Evolutionary conservation across 108 stramenopile genomes (phyloP).

Genomic region (Nitzschia palea): DNA sequence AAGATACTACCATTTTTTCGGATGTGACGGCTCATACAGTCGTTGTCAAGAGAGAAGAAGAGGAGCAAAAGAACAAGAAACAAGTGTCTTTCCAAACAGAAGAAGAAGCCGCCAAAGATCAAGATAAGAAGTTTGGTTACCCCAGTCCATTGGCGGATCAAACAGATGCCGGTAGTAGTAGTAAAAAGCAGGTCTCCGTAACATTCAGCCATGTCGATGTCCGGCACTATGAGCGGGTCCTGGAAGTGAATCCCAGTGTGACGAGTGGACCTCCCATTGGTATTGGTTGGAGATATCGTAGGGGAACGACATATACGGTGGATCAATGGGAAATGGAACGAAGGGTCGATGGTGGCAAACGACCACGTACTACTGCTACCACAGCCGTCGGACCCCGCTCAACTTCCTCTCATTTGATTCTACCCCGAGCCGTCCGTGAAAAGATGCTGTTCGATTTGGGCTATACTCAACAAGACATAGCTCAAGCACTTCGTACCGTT

Average conservation of each 20-base stretch:
- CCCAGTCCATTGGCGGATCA: too few species aligned
- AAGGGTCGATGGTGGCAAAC: not conserved
- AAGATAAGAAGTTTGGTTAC: too few species aligned
- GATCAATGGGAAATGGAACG: slow-evolving; percentile 36
- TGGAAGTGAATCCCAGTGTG: slow-evolving; percentile 61
- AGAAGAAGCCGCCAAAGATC: too few species aligned
- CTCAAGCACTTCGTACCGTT: slow-evolving; percentile 11
- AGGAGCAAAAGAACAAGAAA: not conserved
- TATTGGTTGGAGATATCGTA: slow-evolving; percentile 56
- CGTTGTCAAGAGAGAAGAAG: not conserved
- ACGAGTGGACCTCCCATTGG: slow-evolving; percentile 52
- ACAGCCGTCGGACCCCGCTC: not conserved
- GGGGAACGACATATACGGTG: slow-evolving; percentile 22
- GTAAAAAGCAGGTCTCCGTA: slow-evolving; percentile 14
- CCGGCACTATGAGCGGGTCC: slow-evolving; percentile 43
- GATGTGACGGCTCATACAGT: not conserved
- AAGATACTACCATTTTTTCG: not conserved
- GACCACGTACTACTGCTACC: not conserved
- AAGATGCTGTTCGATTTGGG: slow-evolving; percentile 10
- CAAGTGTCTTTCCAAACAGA: too few species aligned
- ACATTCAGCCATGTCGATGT: slow-evolving; percentile 39
- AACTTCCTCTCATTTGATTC: not conserved
- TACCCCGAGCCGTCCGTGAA: slow-evolving; percentile 17
- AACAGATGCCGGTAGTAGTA: too few species aligned
- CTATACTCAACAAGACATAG: slow-evolving; percentile 29